Conservation (phyloP, 805 yeast species). For the Kodamaea fukazawae region DNA sequence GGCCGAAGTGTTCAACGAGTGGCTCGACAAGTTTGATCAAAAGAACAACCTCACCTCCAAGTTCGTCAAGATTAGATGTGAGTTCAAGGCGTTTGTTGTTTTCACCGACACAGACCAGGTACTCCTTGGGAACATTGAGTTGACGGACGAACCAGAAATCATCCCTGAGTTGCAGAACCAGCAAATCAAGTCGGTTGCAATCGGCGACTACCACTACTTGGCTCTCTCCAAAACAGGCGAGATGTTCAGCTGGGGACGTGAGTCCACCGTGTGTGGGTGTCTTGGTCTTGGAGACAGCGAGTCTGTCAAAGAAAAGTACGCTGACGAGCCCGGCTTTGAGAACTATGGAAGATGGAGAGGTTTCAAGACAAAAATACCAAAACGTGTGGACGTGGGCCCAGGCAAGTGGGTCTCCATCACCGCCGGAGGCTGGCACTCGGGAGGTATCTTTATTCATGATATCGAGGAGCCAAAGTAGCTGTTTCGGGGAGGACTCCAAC, state of each 20-base stretch:
- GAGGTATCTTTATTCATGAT: slow-evolving; percentile 49
- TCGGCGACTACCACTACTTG: slow-evolving; percentile 70
- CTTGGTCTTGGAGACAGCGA: slow-evolving; percentile 53
- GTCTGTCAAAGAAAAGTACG: slow-evolving; percentile 6
- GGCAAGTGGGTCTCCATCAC: slow-evolving; percentile 58
- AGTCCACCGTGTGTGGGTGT: slow-evolving; percentile 62
- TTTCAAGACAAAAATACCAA: slow-evolving; percentile 18
- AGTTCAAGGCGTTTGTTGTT: slow-evolving; percentile 51
- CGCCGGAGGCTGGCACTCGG: slow-evolving; percentile 82
- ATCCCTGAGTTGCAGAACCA: slow-evolving; percentile 44
- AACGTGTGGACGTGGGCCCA: slow-evolving; percentile 39
- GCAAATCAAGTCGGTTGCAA: slow-evolving; percentile 52
- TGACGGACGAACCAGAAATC: slow-evolving; percentile 24
- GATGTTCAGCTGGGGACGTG: slow-evolving; percentile 66
- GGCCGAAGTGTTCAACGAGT: slow-evolving; percentile 28
- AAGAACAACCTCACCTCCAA: slow-evolving; percentile 21
- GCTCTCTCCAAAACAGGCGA: slow-evolving; percentile 62
- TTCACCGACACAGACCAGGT: slow-evolving; percentile 53
- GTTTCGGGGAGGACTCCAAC: too few relatives aligned
- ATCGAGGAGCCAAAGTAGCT: too few relatives aligned
- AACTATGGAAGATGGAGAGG: slow-evolving; percentile 35
- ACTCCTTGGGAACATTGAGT: slow-evolving; percentile 33
- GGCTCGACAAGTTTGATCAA: slow-evolving; percentile 23
- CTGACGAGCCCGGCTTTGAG: slow-evolving; percentile 11
- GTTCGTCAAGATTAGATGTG: slow-evolving; percentile 53